Base-by-base conservation (phyloP, 2,329 filamentous ascomycete genomes). In the Sporothrix luriei region DNA sequence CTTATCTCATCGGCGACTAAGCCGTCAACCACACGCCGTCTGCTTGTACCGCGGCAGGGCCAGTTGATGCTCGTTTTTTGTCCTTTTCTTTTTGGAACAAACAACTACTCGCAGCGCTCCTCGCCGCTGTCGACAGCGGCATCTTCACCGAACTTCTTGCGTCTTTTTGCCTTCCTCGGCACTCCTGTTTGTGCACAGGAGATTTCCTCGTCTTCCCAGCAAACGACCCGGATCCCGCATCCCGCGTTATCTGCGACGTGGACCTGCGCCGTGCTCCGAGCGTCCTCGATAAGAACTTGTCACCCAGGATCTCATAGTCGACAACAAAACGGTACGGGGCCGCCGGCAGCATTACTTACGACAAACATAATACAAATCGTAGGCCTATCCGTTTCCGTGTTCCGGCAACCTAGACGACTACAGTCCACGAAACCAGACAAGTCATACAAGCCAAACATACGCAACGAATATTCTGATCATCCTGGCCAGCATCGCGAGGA, bases 131-230 rank as follows among this genome's bases (percentile, higher is more conserved):
- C 57, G 43, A 62, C n/a, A 14, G 26, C 38, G 38, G 46, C 33
- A 62, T 62, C 38, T 46, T 62, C 43, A 64, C 61, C 24, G 61
- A 64, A 24, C 43, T 26, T 43, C 57, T 29, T 64, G 43, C 43
- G 57, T 21, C 10, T 46, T 46, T 43, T 21, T 13, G 4, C 57
- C 40, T 33, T 16, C 19, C 21, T 38, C 57, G 57, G 11, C 38
- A 49, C 24, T 11, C 40, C 26, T 24, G 61, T 19, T 62, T 46
- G 57, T 38, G 57, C 57, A 46, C 57, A 46, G 57, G 21, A 38
- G 6, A 46, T 46, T 43, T 13, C 33, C n/a, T n/a, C 9, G 40
- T 40, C 55, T 40, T 61, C 19, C 38, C 40, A 61, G 33, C 33
- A 61, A 16, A 10, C 38, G 38, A 16, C 16, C n/a, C 14, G n/a